Evolutionary conservation across 805 yeast genomes (phyloP).

Genomic region (Babjeviella inositovora): DNA sequence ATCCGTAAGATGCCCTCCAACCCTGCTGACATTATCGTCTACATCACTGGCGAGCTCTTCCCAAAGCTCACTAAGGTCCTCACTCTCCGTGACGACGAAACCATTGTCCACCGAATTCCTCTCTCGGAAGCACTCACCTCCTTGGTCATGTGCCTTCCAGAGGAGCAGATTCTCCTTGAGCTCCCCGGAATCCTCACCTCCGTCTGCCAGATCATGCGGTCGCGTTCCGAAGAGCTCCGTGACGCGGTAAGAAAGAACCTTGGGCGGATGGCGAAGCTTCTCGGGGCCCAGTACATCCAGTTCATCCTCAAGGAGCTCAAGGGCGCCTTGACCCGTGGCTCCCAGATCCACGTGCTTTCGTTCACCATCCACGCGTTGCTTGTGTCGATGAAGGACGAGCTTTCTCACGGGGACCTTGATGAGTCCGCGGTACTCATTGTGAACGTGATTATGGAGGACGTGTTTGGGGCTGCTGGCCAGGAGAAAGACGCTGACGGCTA

Average conservation of each 20-base stretch:
- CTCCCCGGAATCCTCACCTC: conserved; percentile 76
- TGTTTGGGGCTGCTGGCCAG: conserved; percentile 81
- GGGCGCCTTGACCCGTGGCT: conserved; percentile 71
- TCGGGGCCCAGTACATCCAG: conserved; percentile 62
- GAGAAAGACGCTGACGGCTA: conserved; percentile 95
- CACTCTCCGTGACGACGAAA: conserved; percentile 59
- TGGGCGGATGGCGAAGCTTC: conserved; percentile 39
- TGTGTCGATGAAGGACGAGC: conserved; percentile 24
- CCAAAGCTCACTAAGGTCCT: conserved; percentile 48
- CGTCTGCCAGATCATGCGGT: conserved; percentile 77
- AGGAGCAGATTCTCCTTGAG: conserved; percentile 33
- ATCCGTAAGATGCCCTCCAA: background rate
- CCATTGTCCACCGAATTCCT: conserved; percentile 59
- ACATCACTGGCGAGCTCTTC: conserved; percentile 38
- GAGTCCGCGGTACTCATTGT: conserved; percentile 43
- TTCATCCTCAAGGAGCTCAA: conserved; percentile 69
- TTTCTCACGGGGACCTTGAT: conserved; percentile 64
- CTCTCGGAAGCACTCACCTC: conserved; percentile 68
- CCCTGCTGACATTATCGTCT: conserved; percentile 7
- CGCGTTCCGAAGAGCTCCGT: conserved; percentile 76
- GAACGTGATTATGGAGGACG: conserved; percentile 76
- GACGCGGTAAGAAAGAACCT: conserved; percentile 71
- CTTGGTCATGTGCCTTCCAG: conserved; percentile 44
- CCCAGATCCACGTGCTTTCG: conserved; percentile 86
- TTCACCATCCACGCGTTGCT: conserved; percentile 70